Evolutionary conservation across 495 filamentous ascomycete species (phyloP).

Genomic region (Neurospora africana): DNA sequence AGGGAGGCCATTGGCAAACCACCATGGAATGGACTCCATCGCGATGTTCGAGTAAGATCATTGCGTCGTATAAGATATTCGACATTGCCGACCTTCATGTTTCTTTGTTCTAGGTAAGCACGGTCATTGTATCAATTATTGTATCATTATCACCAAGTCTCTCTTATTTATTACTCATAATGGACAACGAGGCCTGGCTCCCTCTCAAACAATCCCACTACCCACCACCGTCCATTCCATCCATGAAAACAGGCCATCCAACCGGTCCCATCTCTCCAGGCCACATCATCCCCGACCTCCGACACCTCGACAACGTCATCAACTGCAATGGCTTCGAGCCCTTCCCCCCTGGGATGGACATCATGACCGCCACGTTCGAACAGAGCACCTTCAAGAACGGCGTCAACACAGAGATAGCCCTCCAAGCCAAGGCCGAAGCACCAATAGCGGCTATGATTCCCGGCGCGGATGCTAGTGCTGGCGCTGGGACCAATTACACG

Average conservation of each 20-base stretch:
- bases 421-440: not conserved
- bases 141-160: not conserved
- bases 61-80: not conserved
- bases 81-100: not conserved
- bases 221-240: not conserved
- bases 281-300: slow-evolving; percentile 1
- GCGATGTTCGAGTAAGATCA: not conserved
- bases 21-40: not conserved
- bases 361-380: not conserved
- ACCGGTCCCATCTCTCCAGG: slow-evolving; percentile 1
- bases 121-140: not conserved
- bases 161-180: not conserved
- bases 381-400: not conserved
- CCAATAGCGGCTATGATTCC: not conserved
- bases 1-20: not conserved
- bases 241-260: not conserved
- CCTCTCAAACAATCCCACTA: slow-evolving; percentile 2
- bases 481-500: not conserved
- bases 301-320: not conserved
- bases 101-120: not conserved
- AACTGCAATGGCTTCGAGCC: slow-evolving; percentile 1
- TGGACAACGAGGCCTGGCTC: not conserved
- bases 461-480: not conserved
- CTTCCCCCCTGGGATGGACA: not conserved
- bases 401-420: not conserved